Evolutionary conservation across 441 rosid species (phyloP), one percentile per base, ranked within the genome.

Genomic region (Sinapis alba): DNA sequence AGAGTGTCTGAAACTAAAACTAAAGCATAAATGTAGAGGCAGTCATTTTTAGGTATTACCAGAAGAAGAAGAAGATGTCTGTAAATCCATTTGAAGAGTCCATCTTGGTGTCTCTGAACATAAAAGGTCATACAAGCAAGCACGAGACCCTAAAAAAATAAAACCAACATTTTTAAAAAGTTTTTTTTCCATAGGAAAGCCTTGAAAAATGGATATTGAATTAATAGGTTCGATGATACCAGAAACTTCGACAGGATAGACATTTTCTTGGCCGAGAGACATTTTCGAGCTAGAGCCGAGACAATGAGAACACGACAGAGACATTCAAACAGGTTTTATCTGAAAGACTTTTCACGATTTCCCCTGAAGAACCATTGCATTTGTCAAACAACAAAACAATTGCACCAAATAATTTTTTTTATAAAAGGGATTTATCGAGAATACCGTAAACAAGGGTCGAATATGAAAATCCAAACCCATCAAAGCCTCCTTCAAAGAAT

Each of bases 121-220:
- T 70, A 87, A 76, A 73, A 86, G 87, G 80, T 90, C 94, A 63
- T 78, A 84, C 20, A 86, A 86, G 78, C 89, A 78, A 70, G 85
- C 79, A 47, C 76, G 80, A 1, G 89, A 56, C 69, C 85, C 88
- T 81, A 30, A 18, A 66, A 18, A 66, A 68, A 50, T 24, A 79
- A 82, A 30, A 28, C 19, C 28, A 36, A 66, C 32, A 68, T 66
- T 43, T 43, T 4, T 0, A 5, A 41, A 38, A 12, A 5, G 4
- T 2, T 15, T 41, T 1, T 43, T 43, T n/a, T n/a, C n/a, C 51
- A 43, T 43, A 43, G 7, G 0, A 6, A 43, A 67, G 18, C 67
- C 34, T 50, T 62, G 51, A 36, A 43, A 43, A 23, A 57, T n/a
- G 38, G 43, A 45, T 21, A 64, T 11, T 41, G 62, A 54, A 3